A percentile compares a stretch with the other conserved stretches of the same genome.
These are phyloP conservation scores for Chrysoporthe cubensis DNA, from an alignment of 2,329 filamentous ascomycete species.

Conservation along the genomic window DNA sequence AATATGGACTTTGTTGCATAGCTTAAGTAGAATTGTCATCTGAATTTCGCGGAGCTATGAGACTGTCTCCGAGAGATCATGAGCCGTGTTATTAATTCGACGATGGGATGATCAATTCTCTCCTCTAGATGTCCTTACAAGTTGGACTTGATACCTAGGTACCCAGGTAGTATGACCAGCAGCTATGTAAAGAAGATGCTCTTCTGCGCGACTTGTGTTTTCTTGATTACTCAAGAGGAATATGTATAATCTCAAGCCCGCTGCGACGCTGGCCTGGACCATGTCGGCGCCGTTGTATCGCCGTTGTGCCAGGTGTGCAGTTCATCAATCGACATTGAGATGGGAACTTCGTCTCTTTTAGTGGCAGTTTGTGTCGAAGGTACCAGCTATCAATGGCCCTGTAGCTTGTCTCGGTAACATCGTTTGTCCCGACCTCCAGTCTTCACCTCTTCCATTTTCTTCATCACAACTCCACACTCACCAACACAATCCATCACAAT, in stretches of 20 bases:
- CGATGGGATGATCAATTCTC: neutral
- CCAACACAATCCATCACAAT: constrained; percentile 39
- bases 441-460: too few relatives aligned
- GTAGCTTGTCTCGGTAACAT: too few relatives aligned
- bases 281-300: too few relatives aligned
- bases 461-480: neutral
- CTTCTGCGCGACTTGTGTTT: neutral
- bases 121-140: neutral
- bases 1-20: too few relatives aligned
- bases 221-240: neutral
- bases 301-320: neutral
- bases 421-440: too few relatives aligned
- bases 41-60: too few relatives aligned
- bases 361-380: neutral
- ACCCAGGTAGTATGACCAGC: neutral
- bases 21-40: too few relatives aligned
- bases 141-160: neutral
- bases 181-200: neutral
- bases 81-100: too few relatives aligned
- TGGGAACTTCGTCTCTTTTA: neutral
- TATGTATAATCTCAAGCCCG: neutral
- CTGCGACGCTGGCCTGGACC: neutral
- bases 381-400: too few relatives aligned
- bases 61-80: too few relatives aligned
- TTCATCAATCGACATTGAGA: neutral